Conservation (phyloP, 1,284 basidiomycete genomes). For the Porogramme epimiltina region DNA sequence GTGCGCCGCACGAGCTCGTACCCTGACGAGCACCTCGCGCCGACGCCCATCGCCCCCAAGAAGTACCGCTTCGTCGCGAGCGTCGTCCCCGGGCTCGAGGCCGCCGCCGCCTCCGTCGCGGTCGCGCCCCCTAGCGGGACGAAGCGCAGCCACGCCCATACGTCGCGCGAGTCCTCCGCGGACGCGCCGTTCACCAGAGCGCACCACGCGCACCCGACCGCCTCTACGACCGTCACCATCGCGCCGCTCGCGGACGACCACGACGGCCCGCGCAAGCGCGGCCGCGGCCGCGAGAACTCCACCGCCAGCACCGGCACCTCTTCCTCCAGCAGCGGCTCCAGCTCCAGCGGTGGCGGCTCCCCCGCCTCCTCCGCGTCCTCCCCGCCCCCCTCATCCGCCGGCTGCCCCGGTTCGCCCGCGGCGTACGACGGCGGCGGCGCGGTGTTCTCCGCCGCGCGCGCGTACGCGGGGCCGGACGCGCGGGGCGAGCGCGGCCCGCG, state of each 20-base stretch:
- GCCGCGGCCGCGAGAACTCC: background rate
- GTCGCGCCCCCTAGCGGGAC: background rate
- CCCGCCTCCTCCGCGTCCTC: background rate
- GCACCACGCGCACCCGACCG: too few species aligned
- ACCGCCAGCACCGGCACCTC: too few species aligned
- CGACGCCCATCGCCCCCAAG: conserved; percentile 5
- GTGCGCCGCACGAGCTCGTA: background rate
- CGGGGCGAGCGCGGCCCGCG: conserved; percentile 5
- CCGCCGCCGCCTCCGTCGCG: background rate
- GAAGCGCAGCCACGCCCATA: conserved; percentile 7
- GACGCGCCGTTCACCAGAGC: conserved; percentile 5
- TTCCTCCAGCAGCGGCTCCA: too few species aligned
- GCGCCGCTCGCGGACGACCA: background rate
- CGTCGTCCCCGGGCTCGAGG: background rate
- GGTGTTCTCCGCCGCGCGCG: background rate
- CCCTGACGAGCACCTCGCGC: background rate
- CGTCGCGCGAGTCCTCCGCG: conserved; percentile 10
- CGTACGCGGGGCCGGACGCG: background rate
- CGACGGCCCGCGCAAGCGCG: conserved; percentile 4
- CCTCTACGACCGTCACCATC: too few species aligned
- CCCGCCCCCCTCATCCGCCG: background rate
- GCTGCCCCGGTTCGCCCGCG: background rate
- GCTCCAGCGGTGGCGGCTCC: too few species aligned
- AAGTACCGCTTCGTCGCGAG: conserved; percentile 22
- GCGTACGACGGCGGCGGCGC: background rate